These are phyloP conservation scores for Blastobotrys serpentis DNA, from an alignment of 1,139 yeast genomes.

Conservation along the genomic window DNA sequence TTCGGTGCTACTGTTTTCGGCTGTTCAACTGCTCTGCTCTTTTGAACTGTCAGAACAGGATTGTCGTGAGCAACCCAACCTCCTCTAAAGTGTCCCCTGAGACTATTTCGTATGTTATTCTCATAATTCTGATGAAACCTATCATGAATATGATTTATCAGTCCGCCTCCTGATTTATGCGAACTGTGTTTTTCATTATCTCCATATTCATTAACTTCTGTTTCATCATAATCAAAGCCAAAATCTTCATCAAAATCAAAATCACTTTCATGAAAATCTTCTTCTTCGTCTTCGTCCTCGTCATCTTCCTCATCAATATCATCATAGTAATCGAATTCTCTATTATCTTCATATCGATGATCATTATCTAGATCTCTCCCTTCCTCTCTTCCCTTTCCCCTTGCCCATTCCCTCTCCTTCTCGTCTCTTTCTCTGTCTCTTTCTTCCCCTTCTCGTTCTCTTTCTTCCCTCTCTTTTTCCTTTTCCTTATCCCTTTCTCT, in stretches of 20 bases:
- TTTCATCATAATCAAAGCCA: conserved; percentile 11
- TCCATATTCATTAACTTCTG: conserved; percentile 12
- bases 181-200: conserved; percentile 14
- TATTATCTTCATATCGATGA: too few species aligned
- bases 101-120: background rate
- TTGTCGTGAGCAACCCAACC: background rate
- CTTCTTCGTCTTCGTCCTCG: conserved; percentile 8
- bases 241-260: conserved; percentile 7
- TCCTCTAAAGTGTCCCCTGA: background rate
- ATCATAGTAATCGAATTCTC: conserved; percentile 1
- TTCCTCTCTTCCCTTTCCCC: too few species aligned
- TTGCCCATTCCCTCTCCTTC: conserved; percentile 8
- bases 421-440: conserved; percentile 8
- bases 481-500: conserved; percentile 8
- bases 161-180: background rate
- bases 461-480: background rate
- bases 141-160: conserved; percentile 1
- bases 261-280: conserved; percentile 8
- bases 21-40: background rate
- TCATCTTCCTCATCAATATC: conserved; percentile 10
- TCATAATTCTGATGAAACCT: conserved; percentile 4
- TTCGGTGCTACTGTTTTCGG: background rate
- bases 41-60: background rate
- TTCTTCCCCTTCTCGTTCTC: conserved; percentile 11
- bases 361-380: too few species aligned